Conservation (phyloP, 768 basidiomycete species). For the Daedaleopsis sinensis region DNA sequence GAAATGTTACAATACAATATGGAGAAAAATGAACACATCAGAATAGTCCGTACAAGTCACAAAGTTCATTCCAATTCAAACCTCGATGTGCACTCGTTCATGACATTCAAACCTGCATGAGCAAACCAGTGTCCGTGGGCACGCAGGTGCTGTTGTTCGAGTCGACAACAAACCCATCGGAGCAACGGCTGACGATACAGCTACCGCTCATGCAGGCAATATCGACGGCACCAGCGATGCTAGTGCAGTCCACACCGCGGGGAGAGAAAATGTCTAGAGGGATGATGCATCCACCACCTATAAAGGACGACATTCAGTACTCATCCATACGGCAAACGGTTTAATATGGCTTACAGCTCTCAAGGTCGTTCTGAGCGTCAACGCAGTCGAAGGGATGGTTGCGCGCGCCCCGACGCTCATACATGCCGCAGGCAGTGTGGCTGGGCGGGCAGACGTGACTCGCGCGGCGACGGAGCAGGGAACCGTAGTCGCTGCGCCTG, state of each 20-base stretch:
- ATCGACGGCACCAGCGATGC: conserved; percentile 49
- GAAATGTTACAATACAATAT: too few species aligned
- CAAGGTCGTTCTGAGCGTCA: conserved; percentile 48
- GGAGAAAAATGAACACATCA: too few species aligned
- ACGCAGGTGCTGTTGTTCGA: not conserved
- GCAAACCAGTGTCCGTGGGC: not conserved
- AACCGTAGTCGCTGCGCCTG: conserved; percentile 1
- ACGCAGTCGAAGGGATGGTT: conserved; percentile 50
- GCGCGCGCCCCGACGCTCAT: conserved; percentile 32
- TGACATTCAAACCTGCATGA: too few species aligned
- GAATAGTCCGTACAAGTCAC: too few species aligned
- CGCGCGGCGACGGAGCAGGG: conserved; percentile 24
- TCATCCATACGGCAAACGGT: too few species aligned
- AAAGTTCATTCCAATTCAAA: too few species aligned
- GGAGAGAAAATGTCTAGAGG: conserved; percentile 31
- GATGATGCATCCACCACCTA: conserved; percentile 53
- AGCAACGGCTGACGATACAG: not conserved
- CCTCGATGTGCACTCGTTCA: too few species aligned
- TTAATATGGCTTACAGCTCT: conserved; percentile 50
- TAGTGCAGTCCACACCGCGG: conserved; percentile 52
- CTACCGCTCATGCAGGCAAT: conserved; percentile 47
- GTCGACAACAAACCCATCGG: not conserved
- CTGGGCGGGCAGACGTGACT: conserved; percentile 36
- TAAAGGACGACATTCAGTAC: not conserved
- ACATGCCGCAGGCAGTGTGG: conserved; percentile 46